A percentile compares a stretch with the other conserved stretches of the same genome.
phyloP scores from a whole-genome alignment of 352 stramenopile species.

The Phytophthora hibernalis region DNA sequence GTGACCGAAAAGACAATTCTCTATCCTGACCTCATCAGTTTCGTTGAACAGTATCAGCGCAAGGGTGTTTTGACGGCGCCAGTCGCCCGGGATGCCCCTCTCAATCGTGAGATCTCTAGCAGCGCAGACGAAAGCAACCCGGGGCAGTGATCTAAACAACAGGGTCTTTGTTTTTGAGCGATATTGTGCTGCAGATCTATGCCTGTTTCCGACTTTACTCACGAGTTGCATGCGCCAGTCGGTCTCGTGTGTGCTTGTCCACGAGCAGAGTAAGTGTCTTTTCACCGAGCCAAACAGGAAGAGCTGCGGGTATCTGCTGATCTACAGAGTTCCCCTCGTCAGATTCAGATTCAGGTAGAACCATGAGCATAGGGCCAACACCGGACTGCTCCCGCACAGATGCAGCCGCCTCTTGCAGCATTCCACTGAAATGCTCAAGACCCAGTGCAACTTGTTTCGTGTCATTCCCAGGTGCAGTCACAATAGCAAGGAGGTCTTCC shows the following conservation, averaged over 20 bases:
- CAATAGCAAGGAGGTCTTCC: constrained; percentile 32
- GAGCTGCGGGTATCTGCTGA: constrained; percentile 32
- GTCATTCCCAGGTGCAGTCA: constrained; percentile 28
- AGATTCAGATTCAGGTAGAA: constrained; percentile 14
- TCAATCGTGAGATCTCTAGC: constrained; percentile 72
- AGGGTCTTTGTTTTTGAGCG: background rate
- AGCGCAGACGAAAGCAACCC: constrained; percentile 13
- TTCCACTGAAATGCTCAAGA: constrained; percentile 42
- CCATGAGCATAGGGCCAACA: constrained; percentile 55
- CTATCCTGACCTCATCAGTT: constrained; percentile 78
- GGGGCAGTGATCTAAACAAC: background rate
- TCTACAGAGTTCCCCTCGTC: background rate
- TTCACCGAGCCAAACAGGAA: constrained; percentile 69
- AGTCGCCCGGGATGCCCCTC: constrained; percentile 48
- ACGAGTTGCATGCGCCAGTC: constrained; percentile 37
- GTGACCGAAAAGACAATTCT: constrained; percentile 58
- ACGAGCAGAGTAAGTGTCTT: constrained; percentile 62
- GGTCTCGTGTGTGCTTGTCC: constrained; percentile 59
- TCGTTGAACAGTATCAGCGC: constrained; percentile 79
- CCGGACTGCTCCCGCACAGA: constrained; percentile 45
- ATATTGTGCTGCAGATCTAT: no score
- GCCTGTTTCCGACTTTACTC: constrained; percentile 6
- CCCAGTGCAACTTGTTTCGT: constrained; percentile 39
- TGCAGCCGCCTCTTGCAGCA: constrained; percentile 40
- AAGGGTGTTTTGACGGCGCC: constrained; percentile 64